phyloP scores from a whole-genome alignment of 768 basidiomycete species.

The Lentinula lateritia region DNA sequence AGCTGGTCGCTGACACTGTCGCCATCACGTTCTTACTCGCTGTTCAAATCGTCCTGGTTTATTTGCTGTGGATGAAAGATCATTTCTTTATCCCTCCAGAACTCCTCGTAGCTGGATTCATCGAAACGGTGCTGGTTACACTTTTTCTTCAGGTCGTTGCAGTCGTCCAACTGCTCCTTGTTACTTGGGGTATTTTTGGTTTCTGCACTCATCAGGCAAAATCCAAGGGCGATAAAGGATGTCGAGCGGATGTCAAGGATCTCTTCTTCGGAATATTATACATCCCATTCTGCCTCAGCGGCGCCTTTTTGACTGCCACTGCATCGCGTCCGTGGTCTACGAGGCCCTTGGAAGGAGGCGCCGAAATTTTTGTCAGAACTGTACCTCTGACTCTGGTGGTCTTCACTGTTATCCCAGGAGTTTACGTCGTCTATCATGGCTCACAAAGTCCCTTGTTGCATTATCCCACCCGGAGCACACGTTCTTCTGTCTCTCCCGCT shows the following conservation, averaged over 20 bases:
- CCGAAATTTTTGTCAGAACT: neutral
- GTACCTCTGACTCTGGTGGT: neutral
- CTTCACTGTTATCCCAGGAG: neutral
- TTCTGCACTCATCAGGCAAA: neutral
- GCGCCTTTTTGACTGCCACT: neutral
- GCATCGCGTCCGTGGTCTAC: neutral
- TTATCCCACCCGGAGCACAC: neutral
- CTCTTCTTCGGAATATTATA: neutral
- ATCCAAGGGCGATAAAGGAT: neutral
- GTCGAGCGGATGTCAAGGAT: neutral
- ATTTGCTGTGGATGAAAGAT: neutral
- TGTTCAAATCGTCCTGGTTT: neutral
- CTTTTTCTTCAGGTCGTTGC: neutral
- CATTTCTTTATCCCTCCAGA: constrained; percentile 1
- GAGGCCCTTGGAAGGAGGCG: neutral
- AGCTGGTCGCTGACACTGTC: neutral
- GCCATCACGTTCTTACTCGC: neutral
- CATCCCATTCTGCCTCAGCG: neutral
- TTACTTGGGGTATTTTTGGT: neutral
- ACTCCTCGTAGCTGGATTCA: neutral
- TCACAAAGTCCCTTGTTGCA: neutral
- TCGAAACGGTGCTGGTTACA: neutral
- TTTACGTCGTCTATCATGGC: neutral
- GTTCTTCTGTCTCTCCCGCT: neutral
- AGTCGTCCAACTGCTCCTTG: neutral